Base-by-base conservation (phyloP, 169 alveolate species). In the Plasmodium billcollinsi region DNA sequence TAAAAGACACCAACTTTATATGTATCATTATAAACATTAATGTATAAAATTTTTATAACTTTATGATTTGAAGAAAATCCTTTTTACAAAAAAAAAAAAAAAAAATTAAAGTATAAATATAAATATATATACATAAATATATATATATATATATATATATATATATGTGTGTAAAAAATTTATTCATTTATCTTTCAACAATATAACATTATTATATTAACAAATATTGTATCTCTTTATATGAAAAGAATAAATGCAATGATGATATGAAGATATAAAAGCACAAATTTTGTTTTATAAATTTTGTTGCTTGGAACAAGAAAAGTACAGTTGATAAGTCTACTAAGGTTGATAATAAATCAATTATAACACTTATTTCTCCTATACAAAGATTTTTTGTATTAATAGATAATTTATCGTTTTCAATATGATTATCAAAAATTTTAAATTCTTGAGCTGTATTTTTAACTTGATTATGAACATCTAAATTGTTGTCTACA, bases 211-310 rank as follows among this genome's bases (percentile, higher is more conserved):
- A 6, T 15, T 59, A 76, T 4, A 33, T 49, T 63, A 83, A 39
- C 52, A 83, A 83, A 72, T 62, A 58, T 20, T 83, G 74, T 39
- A 83, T 58, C 43, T 83, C 91, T 49, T 69, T 83, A 73, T 83
- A 83, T 11, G 86, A 83, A 39, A 83, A 67, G 47, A 83, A 83
- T 24, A 83, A 69, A 83, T 83, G 91, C 20, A 69, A 21, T 43
- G 74, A 43, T 3, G 91, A 83, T 59, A 83, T 47, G 3, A 71
- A 15, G 26, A 83, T 21, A 54, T 83, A 83, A 63, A 83, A 83
- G 39, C 14, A 69, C 39, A 83, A 20, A 33, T 83, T 83, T 26
- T 70, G 72, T 45, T 83, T 70, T n/a, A 83, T 83, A 24, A 11
- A 83, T 26, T 83, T 33, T 20, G 86, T 56, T 9, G 85, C 65